These are phyloP conservation scores for Pseudozyma tsukubaensis DNA, from an alignment of 1,284 basidiomycete species.

Conservation along the genomic window DNA sequence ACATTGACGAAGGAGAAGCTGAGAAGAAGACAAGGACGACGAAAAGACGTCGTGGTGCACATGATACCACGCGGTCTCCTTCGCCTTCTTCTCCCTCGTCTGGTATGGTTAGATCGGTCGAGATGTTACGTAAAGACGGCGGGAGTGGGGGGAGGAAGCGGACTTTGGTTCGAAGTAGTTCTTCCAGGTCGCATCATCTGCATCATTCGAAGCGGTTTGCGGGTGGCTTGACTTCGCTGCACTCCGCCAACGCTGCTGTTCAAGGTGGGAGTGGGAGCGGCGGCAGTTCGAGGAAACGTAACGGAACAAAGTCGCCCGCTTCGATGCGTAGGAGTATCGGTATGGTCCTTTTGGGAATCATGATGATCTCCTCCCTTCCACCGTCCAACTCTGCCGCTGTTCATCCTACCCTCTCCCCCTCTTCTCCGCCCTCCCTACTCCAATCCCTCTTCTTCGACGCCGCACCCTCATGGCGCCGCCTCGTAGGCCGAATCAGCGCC, in stretches of 20 bases:
- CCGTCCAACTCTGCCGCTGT: not conserved
- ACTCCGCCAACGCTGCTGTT: not conserved
- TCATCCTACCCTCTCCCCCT: not conserved
- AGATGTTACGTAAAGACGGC: constrained; percentile 7
- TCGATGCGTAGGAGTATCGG: constrained; percentile 40
- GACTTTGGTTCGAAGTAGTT: constrained; percentile 19
- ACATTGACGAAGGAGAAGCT: constrained; percentile 4
- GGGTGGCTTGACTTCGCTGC: constrained; percentile 1
- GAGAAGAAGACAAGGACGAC: not conserved
- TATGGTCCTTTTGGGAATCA: constrained; percentile 42
- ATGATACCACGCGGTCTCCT: constrained; percentile 21
- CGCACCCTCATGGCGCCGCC: constrained; percentile 18
- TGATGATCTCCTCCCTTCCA: constrained; percentile 32
- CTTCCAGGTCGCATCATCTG: constrained; percentile 14
- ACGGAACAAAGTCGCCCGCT: constrained; percentile 32
- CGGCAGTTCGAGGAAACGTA: constrained; percentile 11
- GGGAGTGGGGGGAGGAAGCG: constrained; percentile 12
- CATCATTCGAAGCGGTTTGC: constrained; percentile 9
- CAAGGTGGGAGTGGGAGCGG: not conserved
- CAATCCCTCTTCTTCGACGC: not conserved
- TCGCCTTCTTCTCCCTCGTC: constrained; percentile 7
- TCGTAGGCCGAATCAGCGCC: constrained; percentile 62
- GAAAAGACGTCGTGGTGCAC: constrained; percentile 3
- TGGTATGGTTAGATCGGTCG: constrained; percentile 19
- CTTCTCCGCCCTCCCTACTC: not conserved